Evolutionary conservation across 2,329 filamentous ascomycete genomes (phyloP).

Genomic region (Arthrobotrys musiformis): DNA sequence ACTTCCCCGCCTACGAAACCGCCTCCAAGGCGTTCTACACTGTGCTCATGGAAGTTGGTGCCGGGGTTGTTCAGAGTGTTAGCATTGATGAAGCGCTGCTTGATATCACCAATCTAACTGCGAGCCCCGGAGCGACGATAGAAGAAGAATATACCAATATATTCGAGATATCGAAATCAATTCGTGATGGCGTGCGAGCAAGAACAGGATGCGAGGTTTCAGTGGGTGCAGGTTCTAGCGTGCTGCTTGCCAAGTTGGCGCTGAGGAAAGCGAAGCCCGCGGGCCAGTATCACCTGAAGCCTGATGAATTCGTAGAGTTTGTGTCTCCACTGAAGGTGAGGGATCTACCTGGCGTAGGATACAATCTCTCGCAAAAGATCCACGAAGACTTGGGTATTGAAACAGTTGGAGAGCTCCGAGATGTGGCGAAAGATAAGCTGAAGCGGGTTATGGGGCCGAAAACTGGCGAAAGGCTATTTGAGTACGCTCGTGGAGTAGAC

Average conservation of each 20-base stretch:
- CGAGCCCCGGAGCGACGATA: constrained; percentile 71
- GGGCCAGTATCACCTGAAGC: constrained; percentile 87
- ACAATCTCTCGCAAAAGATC: constrained; percentile 86
- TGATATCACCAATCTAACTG: constrained; percentile 79
- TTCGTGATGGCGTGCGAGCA: constrained; percentile 77
- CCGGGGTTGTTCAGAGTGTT: constrained; percentile 85
- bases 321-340: constrained; percentile 81
- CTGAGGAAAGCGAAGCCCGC: constrained; percentile 92
- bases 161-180: constrained; percentile 73
- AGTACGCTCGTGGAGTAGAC: constrained; percentile 91
- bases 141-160: constrained; percentile 63
- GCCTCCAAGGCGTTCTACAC: constrained; percentile 90
- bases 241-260: constrained; percentile 89
- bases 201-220: constrained; percentile 85
- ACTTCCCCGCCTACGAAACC: constrained; percentile 93
- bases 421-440: constrained; percentile 73
- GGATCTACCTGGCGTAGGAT: constrained; percentile 88
- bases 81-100: constrained; percentile 95
- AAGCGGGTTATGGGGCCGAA: constrained; percentile 82
- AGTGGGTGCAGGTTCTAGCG: constrained; percentile 89
- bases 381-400: constrained; percentile 82
- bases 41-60: constrained; percentile 80
- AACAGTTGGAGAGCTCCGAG: constrained; percentile 82
- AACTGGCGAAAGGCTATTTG: constrained; percentile 88
- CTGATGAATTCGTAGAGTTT: constrained; percentile 79